A percentile compares a stretch with the other conserved stretches of the same genome.
phyloP scores from a whole-genome alignment of 1,284 basidiomycete species.

The Ustilago trichophora region DNA sequence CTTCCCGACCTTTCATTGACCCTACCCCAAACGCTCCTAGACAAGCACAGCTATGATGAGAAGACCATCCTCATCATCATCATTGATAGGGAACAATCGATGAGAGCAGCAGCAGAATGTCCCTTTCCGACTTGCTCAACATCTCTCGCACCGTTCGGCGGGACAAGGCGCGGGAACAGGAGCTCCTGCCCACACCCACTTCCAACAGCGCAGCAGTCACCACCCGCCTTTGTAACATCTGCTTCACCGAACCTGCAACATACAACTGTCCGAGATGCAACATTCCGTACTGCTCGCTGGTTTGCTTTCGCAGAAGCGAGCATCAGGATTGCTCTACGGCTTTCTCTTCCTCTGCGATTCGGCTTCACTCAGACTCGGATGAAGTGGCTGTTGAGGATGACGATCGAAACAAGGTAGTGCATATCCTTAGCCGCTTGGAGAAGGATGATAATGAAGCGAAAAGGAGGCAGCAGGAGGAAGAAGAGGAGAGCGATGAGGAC shows the following conservation, averaged over 20 bases:
- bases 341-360: conserved; percentile 36
- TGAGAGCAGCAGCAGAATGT: conserved; percentile 14
- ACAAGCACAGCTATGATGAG: too few species aligned
- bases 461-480: conserved; percentile 4
- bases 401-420: conserved; percentile 25
- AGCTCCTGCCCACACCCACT: conserved; percentile 24
- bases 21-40: too few species aligned
- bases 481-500: conserved; percentile 11
- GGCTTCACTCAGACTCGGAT: background rate
- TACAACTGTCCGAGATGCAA: conserved; percentile 62
- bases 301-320: conserved; percentile 43
- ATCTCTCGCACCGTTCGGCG: conserved; percentile 44
- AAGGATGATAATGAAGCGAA: conserved; percentile 1
- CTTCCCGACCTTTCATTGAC: too few species aligned
- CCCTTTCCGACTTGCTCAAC: conserved; percentile 52
- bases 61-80: too few species aligned
- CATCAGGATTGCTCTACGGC: conserved; percentile 47
- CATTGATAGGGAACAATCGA: too few species aligned
- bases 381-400: conserved; percentile 8
- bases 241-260: conserved; percentile 30
- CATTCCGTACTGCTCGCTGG: conserved; percentile 55
- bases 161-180: conserved; percentile 38
- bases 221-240: conserved; percentile 52
- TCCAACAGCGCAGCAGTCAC: conserved; percentile 7
- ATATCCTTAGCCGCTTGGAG: conserved; percentile 28